Conservation (phyloP, 2,329 filamentous ascomycete genomes). For the Plenodomus tracheiphilus region DNA sequence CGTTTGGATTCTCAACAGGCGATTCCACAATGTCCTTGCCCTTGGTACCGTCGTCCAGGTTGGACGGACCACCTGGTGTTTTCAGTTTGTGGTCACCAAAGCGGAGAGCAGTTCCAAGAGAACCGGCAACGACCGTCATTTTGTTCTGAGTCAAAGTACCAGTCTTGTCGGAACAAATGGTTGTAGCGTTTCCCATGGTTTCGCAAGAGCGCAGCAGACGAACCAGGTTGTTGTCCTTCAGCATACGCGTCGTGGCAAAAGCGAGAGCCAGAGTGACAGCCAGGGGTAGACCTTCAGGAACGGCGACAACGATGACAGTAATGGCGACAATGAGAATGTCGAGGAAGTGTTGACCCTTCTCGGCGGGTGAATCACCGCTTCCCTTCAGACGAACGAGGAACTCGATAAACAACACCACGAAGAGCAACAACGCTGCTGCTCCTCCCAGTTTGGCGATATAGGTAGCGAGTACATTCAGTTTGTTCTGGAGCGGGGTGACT, state of each 20-base stretch:
- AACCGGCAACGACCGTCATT: conserved; percentile 70
- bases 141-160: conserved; percentile 50
- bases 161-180: conserved; percentile 71
- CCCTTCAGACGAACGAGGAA: conserved; percentile 72
- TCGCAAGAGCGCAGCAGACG: conserved; percentile 69
- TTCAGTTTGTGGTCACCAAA: conserved; percentile 54
- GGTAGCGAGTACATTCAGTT: conserved; percentile 75
- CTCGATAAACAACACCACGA: conserved; percentile 83
- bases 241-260: conserved; percentile 68
- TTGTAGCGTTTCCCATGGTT: conserved; percentile 72
- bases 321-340: conserved; percentile 67
- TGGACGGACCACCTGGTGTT: conserved; percentile 13
- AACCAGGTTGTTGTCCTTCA: conserved; percentile 73
- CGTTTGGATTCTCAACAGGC: conserved; percentile 47
- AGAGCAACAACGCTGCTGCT: conserved; percentile 75
- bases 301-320: conserved; percentile 70
- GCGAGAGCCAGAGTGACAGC: conserved; percentile 70
- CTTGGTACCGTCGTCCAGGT: conserved; percentile 34
- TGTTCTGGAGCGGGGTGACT: conserved; percentile 76
- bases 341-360: conserved; percentile 75
- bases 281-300: conserved; percentile 67
- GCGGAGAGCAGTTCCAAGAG: conserved; percentile 62
- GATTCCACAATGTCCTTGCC: conserved; percentile 37
- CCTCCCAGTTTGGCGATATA: conserved; percentile 80
- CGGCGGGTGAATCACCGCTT: conserved; percentile 60